phyloP scores from a whole-genome alignment of 148 eudicot genomes.

The Silene conica region DNA sequence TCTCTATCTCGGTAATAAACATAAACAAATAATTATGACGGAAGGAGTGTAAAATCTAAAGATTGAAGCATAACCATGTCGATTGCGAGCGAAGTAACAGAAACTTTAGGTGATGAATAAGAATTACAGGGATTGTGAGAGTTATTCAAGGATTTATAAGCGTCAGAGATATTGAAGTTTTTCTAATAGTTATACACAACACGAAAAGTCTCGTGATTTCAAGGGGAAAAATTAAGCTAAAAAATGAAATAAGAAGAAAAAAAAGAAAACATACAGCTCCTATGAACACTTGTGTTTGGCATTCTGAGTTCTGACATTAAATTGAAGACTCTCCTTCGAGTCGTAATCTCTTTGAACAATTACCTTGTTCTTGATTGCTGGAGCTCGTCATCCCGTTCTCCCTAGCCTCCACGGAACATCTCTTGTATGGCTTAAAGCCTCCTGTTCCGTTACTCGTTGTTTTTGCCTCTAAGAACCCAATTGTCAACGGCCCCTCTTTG shows the following conservation, averaged over 20 bases:
- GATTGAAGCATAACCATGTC: too few species aligned
- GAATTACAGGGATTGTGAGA: constrained; percentile 7
- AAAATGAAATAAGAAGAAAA: constrained; percentile 5
- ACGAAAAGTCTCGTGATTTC: constrained; percentile 25
- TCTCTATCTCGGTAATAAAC: too few species aligned
- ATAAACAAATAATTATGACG: too few species aligned
- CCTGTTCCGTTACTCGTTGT: constrained; percentile 63
- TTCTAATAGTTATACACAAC: constrained; percentile 29
- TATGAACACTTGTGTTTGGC: constrained; percentile 28
- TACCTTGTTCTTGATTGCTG: constrained; percentile 53
- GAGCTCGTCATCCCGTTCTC: constrained; percentile 41
- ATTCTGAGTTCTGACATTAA: constrained; percentile 35
- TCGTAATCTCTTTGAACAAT: constrained; percentile 72
- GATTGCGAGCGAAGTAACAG: too few species aligned
- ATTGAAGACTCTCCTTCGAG: constrained; percentile 61
- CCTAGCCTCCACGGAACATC: constrained; percentile 80
- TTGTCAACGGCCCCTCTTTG: constrained; percentile 32
- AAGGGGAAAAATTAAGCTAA: constrained; percentile 17
- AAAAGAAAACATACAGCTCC: constrained; percentile 22
- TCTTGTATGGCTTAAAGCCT: constrained; percentile 94
- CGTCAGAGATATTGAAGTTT: constrained; percentile 23
- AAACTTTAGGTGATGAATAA: background rate
- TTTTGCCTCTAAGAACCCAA: constrained; percentile 48
- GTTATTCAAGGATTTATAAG: constrained; percentile 22
- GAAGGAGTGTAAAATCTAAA: too few species aligned